Percentiles rank a stretch among this genome's conserved stretches.
Conservation (phyloP, 1,284 basidiomycete species). For the Coniferiporia sulphurascens region DNA sequence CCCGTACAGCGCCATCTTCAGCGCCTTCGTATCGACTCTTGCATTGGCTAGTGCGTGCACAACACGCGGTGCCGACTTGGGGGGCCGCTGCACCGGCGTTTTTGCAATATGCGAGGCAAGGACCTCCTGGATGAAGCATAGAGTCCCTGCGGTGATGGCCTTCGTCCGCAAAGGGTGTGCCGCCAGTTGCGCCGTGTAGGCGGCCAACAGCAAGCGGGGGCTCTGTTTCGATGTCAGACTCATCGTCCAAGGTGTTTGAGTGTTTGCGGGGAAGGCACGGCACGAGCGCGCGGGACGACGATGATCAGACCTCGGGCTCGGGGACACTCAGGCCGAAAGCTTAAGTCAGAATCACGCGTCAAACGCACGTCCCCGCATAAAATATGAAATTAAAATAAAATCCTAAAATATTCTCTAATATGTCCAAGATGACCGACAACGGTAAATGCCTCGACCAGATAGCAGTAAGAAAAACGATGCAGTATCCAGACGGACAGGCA, state of each 20-base stretch:
- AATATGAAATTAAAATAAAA: neutral
- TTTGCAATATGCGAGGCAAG: slow-evolving; percentile 69
- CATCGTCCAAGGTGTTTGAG: slow-evolving; percentile 28
- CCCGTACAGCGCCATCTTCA: slow-evolving; percentile 84
- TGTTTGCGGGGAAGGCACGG: neutral
- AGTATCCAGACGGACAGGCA: neutral
- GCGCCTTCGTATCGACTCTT: slow-evolving; percentile 58
- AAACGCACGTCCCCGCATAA: too few relatives aligned
- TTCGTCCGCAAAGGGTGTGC: slow-evolving; percentile 71
- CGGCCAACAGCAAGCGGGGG: slow-evolving; percentile 52
- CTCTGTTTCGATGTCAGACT: slow-evolving; percentile 28
- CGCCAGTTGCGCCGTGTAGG: slow-evolving; percentile 60
- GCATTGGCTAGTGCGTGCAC: slow-evolving; percentile 48
- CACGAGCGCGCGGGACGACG: too few relatives aligned
- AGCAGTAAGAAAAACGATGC: neutral
- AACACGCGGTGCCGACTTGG: slow-evolving; percentile 51
- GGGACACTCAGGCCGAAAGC: too few relatives aligned
- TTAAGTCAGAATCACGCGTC: too few relatives aligned
- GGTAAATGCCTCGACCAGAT: neutral
- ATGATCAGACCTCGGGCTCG: too few relatives aligned
- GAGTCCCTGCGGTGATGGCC: slow-evolving; percentile 59
- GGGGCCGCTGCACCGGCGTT: slow-evolving; percentile 42
- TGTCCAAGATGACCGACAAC: neutral
- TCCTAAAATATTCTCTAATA: neutral
- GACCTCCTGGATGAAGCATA: slow-evolving; percentile 79